Evolutionary conservation across 2,329 filamentous ascomycete genomes (phyloP).

Genomic region (Pezicula neosporulosa): DNA sequence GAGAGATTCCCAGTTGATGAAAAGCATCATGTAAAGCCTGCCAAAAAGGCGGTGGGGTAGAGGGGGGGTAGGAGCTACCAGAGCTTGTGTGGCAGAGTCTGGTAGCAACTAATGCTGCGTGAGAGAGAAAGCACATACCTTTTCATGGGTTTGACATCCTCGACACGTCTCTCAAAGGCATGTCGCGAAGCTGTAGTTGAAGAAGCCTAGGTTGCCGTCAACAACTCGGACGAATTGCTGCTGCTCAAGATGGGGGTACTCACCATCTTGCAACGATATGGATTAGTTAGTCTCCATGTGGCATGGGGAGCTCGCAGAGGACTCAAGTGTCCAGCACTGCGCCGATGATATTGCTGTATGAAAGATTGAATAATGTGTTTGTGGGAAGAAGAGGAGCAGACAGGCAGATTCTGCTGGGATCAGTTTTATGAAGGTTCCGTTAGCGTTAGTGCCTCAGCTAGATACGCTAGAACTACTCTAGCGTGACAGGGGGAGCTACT

Average conservation of each 20-base stretch:
- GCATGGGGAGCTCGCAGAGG: conserved; percentile 4
- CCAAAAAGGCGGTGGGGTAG: conserved; percentile 13
- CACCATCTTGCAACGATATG: conserved; percentile 24
- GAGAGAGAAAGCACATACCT: conserved; percentile 58
- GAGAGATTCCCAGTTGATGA: conserved; percentile 99
- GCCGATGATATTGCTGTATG: conserved; percentile 2
- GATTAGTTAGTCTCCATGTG: conserved; percentile 19
- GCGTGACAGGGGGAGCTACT: background rate
- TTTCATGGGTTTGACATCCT: conserved; percentile 83
- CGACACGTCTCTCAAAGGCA: conserved; percentile 75
- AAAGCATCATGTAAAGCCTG: conserved; percentile 68
- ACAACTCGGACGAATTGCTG: background rate
- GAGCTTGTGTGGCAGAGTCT: background rate
- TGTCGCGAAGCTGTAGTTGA: conserved; percentile 51
- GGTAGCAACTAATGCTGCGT: background rate
- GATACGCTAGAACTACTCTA: no score
- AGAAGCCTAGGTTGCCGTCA: conserved; percentile 23
- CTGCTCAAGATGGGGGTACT: conserved; percentile 3
- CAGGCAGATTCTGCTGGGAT: background rate
- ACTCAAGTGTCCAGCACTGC: conserved; percentile 27
- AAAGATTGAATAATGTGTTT: background rate
- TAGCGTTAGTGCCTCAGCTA: background rate
- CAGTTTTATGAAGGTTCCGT: background rate
- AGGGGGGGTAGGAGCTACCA: background rate
- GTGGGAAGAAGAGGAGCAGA: background rate